Evolutionary conservation across 331 rosid genomes (phyloP).

Genomic region (Saraca asoca): DNA sequence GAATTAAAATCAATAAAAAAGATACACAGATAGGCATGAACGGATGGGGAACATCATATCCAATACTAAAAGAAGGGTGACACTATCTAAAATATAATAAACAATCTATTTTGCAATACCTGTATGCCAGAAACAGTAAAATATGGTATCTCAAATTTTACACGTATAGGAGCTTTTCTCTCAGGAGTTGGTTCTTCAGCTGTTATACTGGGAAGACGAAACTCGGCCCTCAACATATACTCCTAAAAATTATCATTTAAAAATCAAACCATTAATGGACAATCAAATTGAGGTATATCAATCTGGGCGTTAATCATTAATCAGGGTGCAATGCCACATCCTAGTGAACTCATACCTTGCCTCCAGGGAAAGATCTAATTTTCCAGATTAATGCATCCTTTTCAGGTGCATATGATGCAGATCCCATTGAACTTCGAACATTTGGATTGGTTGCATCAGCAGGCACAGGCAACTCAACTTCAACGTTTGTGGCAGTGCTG

Average conservation of each 20-base stretch:
- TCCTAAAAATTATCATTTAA: constrained; percentile 48
- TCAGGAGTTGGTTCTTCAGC: constrained; percentile 93
- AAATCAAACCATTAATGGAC: constrained; percentile 28
- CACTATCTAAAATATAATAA: constrained; percentile 16
- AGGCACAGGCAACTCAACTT: constrained; percentile 88
- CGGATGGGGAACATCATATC: constrained; percentile 1
- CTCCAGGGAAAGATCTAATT: constrained; percentile 96
- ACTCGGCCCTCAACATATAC: constrained; percentile 96
- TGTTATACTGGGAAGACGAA: constrained; percentile 81
- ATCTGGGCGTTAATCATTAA: constrained; percentile 13
- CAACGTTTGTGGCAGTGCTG: constrained; percentile 97
- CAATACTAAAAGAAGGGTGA: constrained; percentile 14
- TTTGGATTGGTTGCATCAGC: constrained; percentile 91
- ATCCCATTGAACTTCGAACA: constrained; percentile 93
- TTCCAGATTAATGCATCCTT: constrained; percentile 90
- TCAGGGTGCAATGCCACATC: not conserved
- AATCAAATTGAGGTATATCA: constrained; percentile 24
- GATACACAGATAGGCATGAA: not conserved
- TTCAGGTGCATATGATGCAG: constrained; percentile 98
- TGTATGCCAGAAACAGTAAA: constrained; percentile 98
- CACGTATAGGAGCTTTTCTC: constrained; percentile 97
- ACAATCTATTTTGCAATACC: constrained; percentile 48
- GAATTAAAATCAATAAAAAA: constrained; percentile 19
- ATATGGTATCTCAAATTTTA: constrained; percentile 98
- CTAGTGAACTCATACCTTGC: constrained; percentile 67